Evolutionary conservation across 1,284 basidiomycete genomes (phyloP).

Genomic region (Irpex sp.): DNA sequence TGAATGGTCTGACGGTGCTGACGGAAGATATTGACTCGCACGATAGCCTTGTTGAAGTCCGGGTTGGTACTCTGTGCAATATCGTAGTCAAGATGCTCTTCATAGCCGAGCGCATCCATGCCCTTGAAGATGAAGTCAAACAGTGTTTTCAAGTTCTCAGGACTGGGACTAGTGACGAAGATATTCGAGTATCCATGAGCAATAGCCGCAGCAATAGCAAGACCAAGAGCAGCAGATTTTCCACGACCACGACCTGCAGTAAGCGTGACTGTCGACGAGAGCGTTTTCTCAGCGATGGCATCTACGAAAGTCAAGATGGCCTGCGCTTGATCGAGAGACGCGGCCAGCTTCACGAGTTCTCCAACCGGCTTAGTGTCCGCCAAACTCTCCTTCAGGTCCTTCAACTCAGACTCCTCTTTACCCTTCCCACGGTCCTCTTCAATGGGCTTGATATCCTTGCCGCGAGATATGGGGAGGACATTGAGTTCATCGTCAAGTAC

Average conservation of each 20-base stretch:
- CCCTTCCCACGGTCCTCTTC: slow-evolving; percentile 54
- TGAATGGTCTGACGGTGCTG: slow-evolving; percentile 93
- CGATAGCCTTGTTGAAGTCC: slow-evolving; percentile 94
- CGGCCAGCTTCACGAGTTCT: slow-evolving; percentile 86
- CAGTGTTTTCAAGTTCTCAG: slow-evolving; percentile 96
- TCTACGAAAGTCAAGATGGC: slow-evolving; percentile 91
- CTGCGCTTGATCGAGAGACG: slow-evolving; percentile 91
- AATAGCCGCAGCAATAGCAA: slow-evolving; percentile 90
- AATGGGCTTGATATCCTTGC: slow-evolving; percentile 83
- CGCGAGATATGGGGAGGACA: slow-evolving; percentile 93
- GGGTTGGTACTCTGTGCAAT: slow-evolving; percentile 92
- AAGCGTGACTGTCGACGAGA: slow-evolving; percentile 92
- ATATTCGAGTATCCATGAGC: slow-evolving; percentile 97
- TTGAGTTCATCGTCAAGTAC: slow-evolving; percentile 98
- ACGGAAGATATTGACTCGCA: slow-evolving; percentile 92
- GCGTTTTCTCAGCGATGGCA: slow-evolving; percentile 86
- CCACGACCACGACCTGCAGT: slow-evolving; percentile 95
- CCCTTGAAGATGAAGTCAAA: slow-evolving; percentile 99
- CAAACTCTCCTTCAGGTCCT: slow-evolving; percentile 77
- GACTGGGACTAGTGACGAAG: slow-evolving; percentile 96
- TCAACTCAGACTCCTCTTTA: slow-evolving; percentile 64
- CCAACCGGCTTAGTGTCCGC: slow-evolving; percentile 86
- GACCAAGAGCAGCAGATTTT: slow-evolving; percentile 93
- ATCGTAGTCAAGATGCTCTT: slow-evolving; percentile 97
- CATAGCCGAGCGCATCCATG: slow-evolving; percentile 90